Evolutionary conservation across 1,139 yeast species (phyloP).

Genomic region (Schwanniomyces etchellsii): DNA sequence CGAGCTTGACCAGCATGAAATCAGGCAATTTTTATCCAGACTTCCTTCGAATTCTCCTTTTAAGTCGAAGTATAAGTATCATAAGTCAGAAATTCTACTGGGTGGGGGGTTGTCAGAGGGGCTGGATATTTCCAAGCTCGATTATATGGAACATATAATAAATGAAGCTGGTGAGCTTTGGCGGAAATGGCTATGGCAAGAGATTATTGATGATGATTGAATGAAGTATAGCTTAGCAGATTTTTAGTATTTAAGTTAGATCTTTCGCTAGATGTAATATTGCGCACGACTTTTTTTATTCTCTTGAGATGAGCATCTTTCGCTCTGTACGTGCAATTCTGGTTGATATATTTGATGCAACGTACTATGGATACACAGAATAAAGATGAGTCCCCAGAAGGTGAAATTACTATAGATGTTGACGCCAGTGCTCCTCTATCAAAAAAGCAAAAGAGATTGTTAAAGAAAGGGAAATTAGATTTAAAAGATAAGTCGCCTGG

Average conservation of each 20-base stretch:
- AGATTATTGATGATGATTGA: slow-evolving; percentile 46
- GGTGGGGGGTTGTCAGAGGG: slow-evolving; percentile 30
- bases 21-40: slow-evolving; percentile 68
- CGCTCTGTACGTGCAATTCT: slow-evolving; percentile 1
- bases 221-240: not conserved
- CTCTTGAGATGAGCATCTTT: slow-evolving; percentile 9
- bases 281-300: not conserved
- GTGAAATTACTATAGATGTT: slow-evolving; percentile 78
- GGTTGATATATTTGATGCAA: slow-evolving; percentile 1
- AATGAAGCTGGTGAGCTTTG: slow-evolving; percentile 82
- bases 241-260: too few species aligned
- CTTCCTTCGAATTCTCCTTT: slow-evolving; percentile 37
- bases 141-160: slow-evolving; percentile 66
- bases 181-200: slow-evolving; percentile 82
- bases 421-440: slow-evolving; percentile 77
- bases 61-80: slow-evolving; percentile 30
- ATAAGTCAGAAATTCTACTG: slow-evolving; percentile 18
- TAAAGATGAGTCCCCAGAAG: slow-evolving; percentile 11
- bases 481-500: slow-evolving; percentile 46
- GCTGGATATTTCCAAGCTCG: slow-evolving; percentile 28
- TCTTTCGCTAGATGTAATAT: too few species aligned
- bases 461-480: slow-evolving; percentile 74
- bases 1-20: slow-evolving; percentile 88
- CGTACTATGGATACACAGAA: too few species aligned
- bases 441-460: slow-evolving; percentile 81